Conservation (phyloP, 228 moss, liverwort and hornwort species). For the Sphagnum magellanicum region DNA sequence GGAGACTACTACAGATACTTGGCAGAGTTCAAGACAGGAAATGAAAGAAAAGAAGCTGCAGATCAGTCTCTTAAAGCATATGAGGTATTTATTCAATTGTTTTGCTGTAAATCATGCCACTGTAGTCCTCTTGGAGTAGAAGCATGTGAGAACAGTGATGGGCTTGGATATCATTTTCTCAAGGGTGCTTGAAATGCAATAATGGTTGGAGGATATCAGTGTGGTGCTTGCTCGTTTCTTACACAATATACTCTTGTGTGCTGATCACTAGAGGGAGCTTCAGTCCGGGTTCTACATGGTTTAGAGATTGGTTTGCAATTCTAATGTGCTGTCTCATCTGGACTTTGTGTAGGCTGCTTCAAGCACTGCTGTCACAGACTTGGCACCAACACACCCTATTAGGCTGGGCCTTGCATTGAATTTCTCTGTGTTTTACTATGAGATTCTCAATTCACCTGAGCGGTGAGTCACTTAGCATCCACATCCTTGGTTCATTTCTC, state of each 20-base stretch:
- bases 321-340: not conserved
- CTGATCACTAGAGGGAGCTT: too few relatives aligned
- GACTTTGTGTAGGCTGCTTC: constrained; percentile 4
- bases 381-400: constrained; percentile 2
- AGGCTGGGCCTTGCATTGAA: not conserved
- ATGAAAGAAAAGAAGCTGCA: constrained; percentile 55
- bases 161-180: too few relatives aligned
- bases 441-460: constrained; percentile 6
- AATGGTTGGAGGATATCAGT: too few relatives aligned
- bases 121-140: too few relatives aligned
- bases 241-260: too few relatives aligned
- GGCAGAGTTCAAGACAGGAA: constrained; percentile 59
- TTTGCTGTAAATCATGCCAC: too few relatives aligned
- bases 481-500: not conserved
- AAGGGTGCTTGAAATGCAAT: too few relatives aligned
- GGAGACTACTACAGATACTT: constrained; percentile 37
- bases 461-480: not conserved
- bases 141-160: too few relatives aligned
- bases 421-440: constrained; percentile 2
- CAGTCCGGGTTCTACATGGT: too few relatives aligned
- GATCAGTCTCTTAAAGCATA: constrained; percentile 64
- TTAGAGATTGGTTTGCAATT: too few relatives aligned
- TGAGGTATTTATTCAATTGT: constrained; percentile 15
- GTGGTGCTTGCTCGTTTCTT: too few relatives aligned
- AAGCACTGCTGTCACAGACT: not conserved